Percentiles rank a stretch among this genome's conserved stretches.
phyloP scores from a whole-genome alignment of 2,329 filamentous ascomycete genomes.

The Hypoxylon sp. region DNA sequence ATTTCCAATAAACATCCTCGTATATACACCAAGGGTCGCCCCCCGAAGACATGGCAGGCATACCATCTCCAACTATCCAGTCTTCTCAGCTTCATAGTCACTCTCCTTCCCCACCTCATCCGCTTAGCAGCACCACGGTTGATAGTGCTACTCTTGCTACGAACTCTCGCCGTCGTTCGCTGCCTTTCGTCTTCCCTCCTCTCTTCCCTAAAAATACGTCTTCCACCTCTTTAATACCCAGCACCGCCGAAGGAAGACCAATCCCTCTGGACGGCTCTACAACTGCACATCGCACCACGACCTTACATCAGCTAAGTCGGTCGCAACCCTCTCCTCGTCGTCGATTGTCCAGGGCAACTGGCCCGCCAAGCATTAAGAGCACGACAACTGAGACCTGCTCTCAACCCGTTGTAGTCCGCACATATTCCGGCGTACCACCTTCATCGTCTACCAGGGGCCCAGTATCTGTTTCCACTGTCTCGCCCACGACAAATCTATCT shows the following conservation, averaged over 20 bases:
- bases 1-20: constrained; percentile 17
- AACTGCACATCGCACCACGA: constrained; percentile 70
- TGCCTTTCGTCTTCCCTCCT: constrained; percentile 65
- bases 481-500: constrained; percentile 47
- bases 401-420: constrained; percentile 76
- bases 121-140: constrained; percentile 1
- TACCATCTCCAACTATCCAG: constrained; percentile 27
- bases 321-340: constrained; percentile 68
- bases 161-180: constrained; percentile 56
- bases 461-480: constrained; percentile 49
- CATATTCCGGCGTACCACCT: constrained; percentile 67
- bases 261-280: constrained; percentile 71
- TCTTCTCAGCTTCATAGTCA: constrained; percentile 44
- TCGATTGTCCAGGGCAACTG: constrained; percentile 69
- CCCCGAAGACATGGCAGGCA: constrained; percentile 40
- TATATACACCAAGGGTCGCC: constrained; percentile 31
- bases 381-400: constrained; percentile 66
- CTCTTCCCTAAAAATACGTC: constrained; percentile 64
- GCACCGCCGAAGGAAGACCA: constrained; percentile 69
- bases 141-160: constrained; percentile 26
- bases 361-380: constrained; percentile 63
- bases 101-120: constrained; percentile 42
- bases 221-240: constrained; percentile 67
- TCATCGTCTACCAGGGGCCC: constrained; percentile 54
- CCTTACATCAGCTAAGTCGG: constrained; percentile 71